These are phyloP conservation scores for Stramenopiles sp. DNA, from an alignment of 352 stramenopile species.

Conservation along the genomic window DNA sequence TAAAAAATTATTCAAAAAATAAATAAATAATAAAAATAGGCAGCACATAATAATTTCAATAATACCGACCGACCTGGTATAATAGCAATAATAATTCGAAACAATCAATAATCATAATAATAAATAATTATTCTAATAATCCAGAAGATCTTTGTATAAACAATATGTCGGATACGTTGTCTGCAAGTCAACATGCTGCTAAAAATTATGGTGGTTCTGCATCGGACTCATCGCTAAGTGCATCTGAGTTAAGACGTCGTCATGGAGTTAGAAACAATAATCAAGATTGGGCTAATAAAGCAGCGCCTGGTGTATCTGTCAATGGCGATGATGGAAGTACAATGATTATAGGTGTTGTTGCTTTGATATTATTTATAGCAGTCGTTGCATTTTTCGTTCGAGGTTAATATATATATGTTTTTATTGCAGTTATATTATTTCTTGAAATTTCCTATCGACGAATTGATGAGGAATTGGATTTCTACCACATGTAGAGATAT, in stretches of 20 bases:
- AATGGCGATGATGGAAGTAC: background rate
- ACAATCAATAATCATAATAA: no score
- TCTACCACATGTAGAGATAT: no score
- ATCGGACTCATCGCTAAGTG: background rate
- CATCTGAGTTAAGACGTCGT: background rate
- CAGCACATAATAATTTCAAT: no score
- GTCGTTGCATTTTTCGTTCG: background rate
- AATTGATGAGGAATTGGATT: background rate
- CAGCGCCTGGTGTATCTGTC: background rate
- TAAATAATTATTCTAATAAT: no score
- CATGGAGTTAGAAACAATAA: background rate
- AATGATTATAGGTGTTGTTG: background rate
- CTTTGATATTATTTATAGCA: background rate
- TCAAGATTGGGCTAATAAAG: background rate
- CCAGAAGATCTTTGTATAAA: no score
- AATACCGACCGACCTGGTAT: no score
- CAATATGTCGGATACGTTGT: background rate
- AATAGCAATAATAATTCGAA: no score
- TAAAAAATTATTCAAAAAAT: no score
- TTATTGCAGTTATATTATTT: background rate
- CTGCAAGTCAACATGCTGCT: background rate
- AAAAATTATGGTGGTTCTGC: constrained; percentile 5
- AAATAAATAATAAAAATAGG: no score
- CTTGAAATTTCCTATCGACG: background rate
- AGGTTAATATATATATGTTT: background rate